Evolutionary conservation across 176 grass and related monocot species (phyloP).

Genomic region (Ananas comosus): DNA sequence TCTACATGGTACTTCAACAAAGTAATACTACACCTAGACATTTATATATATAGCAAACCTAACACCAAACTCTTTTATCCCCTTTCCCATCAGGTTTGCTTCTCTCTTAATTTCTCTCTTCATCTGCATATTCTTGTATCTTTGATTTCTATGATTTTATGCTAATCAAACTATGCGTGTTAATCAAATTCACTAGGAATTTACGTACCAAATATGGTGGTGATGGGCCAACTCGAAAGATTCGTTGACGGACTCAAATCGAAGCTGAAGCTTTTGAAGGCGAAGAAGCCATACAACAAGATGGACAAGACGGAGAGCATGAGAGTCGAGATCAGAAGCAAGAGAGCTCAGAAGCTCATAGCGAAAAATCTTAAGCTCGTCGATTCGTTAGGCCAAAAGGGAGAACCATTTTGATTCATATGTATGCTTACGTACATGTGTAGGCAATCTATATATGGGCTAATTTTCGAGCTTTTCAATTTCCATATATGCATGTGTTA

Average conservation of each 20-base stretch:
- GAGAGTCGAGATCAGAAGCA: slow-evolving; percentile 76
- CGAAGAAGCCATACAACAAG: slow-evolving; percentile 46
- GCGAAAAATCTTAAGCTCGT: slow-evolving; percentile 70
- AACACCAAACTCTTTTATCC: neutral
- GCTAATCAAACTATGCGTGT: neutral
- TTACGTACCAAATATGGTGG: slow-evolving; percentile 22
- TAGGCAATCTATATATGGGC: neutral
- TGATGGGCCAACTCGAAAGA: slow-evolving; percentile 54
- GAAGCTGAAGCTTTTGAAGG: slow-evolving; percentile 42
- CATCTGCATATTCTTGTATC: neutral
- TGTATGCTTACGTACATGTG: neutral
- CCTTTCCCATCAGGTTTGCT: neutral
- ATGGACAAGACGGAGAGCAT: slow-evolving; percentile 83
- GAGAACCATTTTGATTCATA: slow-evolving; percentile 30
- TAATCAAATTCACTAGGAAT: neutral
- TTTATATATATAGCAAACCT: neutral
- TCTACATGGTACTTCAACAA: neutral
- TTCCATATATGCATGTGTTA: no score
- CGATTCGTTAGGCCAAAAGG: slow-evolving; percentile 23
- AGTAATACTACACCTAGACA: neutral
- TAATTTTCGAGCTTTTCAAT: neutral
- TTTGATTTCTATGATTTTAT: neutral
- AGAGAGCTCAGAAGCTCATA: slow-evolving; percentile 52
- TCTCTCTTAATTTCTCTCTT: neutral
- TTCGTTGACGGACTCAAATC: slow-evolving; percentile 65